phyloP scores from a whole-genome alignment of 2,329 filamentous ascomycete species.

The Penicillium sp. region DNA sequence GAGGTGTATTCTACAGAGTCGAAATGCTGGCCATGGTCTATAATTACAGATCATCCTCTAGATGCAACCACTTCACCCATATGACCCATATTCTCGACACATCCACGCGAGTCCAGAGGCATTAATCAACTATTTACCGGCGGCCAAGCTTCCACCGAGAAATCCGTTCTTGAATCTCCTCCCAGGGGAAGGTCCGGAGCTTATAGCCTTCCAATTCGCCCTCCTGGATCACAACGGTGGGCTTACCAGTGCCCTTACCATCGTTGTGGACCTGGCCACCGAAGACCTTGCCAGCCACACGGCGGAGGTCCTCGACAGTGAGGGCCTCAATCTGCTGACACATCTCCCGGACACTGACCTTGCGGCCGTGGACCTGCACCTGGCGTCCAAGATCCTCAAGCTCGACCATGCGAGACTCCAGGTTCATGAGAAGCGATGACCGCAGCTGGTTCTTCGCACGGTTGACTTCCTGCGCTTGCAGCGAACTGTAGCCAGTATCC shows the following conservation, averaged over 20 bases:
- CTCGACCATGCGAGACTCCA: slow-evolving; percentile 96
- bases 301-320: slow-evolving; percentile 73
- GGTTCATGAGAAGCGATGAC: slow-evolving; percentile 89
- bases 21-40: slow-evolving; percentile 10
- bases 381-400: slow-evolving; percentile 92
- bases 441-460: slow-evolving; percentile 96
- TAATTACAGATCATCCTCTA: slow-evolving; percentile 13
- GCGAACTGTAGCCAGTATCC: slow-evolving; percentile 68
- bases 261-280: slow-evolving; percentile 72
- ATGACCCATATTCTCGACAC: background rate
- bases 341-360: slow-evolving; percentile 92
- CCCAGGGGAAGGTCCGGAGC: slow-evolving; percentile 72
- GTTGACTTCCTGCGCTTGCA: slow-evolving; percentile 75
- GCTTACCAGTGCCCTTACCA: slow-evolving; percentile 77
- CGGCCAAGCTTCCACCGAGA: slow-evolving; percentile 77
- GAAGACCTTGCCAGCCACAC: slow-evolving; percentile 77
- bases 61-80: background rate
- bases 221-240: slow-evolving; percentile 93
- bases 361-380: slow-evolving; percentile 92
- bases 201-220: slow-evolving; percentile 70
- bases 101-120: background rate
- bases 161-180: slow-evolving; percentile 84
- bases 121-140: slow-evolving; percentile 39
- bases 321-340: slow-evolving; percentile 79
- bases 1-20: slow-evolving; percentile 13